phyloP scores from a whole-genome alignment of 148 eudicot species.

The Rhododendron ferrugineum region DNA sequence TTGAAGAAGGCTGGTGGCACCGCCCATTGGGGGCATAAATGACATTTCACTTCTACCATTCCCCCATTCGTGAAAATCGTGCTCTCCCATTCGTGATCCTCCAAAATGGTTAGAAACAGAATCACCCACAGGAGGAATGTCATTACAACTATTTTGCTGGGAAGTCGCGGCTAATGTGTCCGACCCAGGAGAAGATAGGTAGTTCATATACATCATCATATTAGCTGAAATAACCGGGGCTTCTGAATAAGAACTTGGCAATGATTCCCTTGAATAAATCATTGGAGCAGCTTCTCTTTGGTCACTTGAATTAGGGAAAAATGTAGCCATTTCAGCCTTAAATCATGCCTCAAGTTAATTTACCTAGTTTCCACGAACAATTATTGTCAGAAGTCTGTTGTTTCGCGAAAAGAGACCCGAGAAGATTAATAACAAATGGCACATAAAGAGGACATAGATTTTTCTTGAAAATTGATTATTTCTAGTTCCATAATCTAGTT shows the following conservation, averaged over 20 bases:
- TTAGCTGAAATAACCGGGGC: conserved; percentile 22
- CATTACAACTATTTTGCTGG: conserved; percentile 21
- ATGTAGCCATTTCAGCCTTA: conserved; percentile 30
- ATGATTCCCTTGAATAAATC: conserved; percentile 25
- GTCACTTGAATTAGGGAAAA: conserved; percentile 29
- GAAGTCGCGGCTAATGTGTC: conserved; percentile 20
- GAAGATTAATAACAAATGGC: not conserved
- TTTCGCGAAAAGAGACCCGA: not conserved
- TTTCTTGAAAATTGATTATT: not conserved
- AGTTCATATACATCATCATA: conserved; percentile 45
- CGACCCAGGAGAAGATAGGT: conserved; percentile 30
- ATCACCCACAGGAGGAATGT: conserved; percentile 10
- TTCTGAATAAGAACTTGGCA: conserved; percentile 28
- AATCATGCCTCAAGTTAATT: not conserved
- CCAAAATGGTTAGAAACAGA: conserved; percentile 27
- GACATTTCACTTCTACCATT: conserved; percentile 32
- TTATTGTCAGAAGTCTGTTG: conserved; percentile 2
- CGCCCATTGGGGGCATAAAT: conserved; percentile 25
- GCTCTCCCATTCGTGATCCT: conserved; percentile 16
- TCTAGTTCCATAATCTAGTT: not conserved
- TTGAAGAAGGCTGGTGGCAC: conserved; percentile 18
- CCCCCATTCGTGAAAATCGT: conserved; percentile 27
- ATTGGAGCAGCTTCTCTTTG: conserved; percentile 28
- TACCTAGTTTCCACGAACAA: not conserved
- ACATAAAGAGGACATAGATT: not conserved